Evolutionary conservation across 768 basidiomycete species (phyloP).

Genomic region (Fibroporia radiculosa): DNA sequence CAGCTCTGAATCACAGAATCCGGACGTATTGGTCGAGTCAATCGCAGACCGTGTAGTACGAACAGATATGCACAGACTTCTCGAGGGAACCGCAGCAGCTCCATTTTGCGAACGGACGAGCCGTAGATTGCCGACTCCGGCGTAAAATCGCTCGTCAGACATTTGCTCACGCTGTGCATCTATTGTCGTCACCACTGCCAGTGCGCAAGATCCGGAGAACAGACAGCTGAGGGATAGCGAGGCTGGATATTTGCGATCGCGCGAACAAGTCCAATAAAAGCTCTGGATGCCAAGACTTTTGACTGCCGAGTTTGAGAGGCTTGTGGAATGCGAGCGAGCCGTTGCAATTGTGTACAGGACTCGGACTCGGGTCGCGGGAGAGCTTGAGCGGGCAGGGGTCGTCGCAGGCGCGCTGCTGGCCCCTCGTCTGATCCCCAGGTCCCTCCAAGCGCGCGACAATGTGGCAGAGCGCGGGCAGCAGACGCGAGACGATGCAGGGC

Average conservation of each 20-base stretch:
- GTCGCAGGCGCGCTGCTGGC: conserved; percentile 24
- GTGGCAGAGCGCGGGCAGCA: conserved; percentile 21
- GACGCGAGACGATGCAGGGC: conserved; percentile 19
- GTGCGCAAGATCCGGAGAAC: not conserved
- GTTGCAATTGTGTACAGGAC: not conserved
- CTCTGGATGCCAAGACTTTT: conserved; percentile 35
- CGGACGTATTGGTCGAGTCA: no score
- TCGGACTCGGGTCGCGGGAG: not conserved
- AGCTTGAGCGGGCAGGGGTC: conserved; percentile 14
- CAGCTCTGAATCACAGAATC: no score
- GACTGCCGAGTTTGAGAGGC: conserved; percentile 5
- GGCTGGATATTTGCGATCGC: not conserved
- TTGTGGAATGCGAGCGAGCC: conserved; percentile 10
- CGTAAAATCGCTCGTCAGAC: conserved; percentile 46
- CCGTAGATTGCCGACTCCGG: conserved; percentile 71
- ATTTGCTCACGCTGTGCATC: conserved; percentile 51
- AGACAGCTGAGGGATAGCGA: no score
- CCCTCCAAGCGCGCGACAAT: no score
- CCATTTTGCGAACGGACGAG: conserved; percentile 32
- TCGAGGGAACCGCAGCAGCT: conserved; percentile 38
- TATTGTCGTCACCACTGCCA: conserved; percentile 60
- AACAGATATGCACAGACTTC: conserved; percentile 15
- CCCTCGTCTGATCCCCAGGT: no score
- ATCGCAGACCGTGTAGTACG: no score
- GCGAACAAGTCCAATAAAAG: conserved; percentile 39